Conservation (phyloP, 192 early-diverging fungal species). For the Spizellomyces sp. region DNA sequence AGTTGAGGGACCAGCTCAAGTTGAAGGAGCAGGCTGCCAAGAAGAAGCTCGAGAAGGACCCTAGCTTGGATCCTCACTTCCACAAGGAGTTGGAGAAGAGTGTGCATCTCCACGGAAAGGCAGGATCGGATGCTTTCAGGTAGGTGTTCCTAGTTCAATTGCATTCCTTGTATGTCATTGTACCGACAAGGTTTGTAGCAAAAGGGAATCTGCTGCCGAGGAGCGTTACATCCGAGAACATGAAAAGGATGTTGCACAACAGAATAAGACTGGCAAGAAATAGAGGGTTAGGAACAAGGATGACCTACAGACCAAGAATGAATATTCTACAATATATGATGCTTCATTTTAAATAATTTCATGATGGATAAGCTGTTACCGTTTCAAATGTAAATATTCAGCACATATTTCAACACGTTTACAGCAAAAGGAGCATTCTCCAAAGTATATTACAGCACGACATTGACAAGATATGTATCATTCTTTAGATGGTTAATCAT, state of each 20-base stretch:
- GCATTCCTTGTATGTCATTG: not conserved
- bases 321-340: too few species aligned
- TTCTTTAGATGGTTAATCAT: conserved; percentile 25
- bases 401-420: too few species aligned
- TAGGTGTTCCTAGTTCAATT: not conserved
- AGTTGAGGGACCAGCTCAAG: conserved; percentile 22
- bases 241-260: conserved; percentile 10
- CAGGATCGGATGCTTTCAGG: conserved; percentile 21
- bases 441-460: too few species aligned
- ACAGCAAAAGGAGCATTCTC: too few species aligned
- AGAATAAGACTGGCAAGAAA: conserved; percentile 14
- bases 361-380: too few species aligned
- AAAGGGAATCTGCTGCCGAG: conserved; percentile 29
- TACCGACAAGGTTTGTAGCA: conserved; percentile 7
- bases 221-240: conserved; percentile 31
- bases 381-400: too few species aligned
- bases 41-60: conserved; percentile 25
- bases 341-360: too few species aligned
- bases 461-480: too few species aligned
- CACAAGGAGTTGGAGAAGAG: conserved; percentile 17
- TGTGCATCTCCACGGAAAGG: not conserved
- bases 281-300: not conserved
- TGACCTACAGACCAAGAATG: too few species aligned
- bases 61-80: conserved; percentile 22
- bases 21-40: conserved; percentile 18